Base-by-base conservation (phyloP, 768 basidiomycete genomes). In the Pseudohyphozyma bogoriensis region DNA sequence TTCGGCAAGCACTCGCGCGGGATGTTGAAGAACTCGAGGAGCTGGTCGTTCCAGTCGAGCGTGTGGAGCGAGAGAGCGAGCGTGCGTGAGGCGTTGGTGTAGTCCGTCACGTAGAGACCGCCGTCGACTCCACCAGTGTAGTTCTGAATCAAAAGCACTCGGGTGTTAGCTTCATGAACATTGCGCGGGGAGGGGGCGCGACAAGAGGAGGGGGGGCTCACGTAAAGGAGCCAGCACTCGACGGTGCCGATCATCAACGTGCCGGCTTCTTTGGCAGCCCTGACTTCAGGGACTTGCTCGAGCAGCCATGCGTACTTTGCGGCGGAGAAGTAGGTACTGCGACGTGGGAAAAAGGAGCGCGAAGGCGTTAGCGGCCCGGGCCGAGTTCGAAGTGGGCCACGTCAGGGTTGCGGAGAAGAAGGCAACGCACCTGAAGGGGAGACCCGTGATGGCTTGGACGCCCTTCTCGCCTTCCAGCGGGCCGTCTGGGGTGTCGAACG, bases 261-360 rank as follows among this genome's bases (percentile, higher is more conserved):
- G 73, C 89, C 89, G 39, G 80, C 75, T 40, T 85, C 82, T 70
- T 91, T 85, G 0, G 95, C 92, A 45, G 80, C 78, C 36, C 78
- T 74, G 56, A 97, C 89, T 33, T 83, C 81, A 5, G 80, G 78
- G 70, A 85, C 75, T 71, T 96, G 83, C 72, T 93, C 87, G 63
- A 93, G 82, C 86, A 99, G 89, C 93, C 93, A 99, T 47, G 87
- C 82, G 64, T 95, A 79, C 76, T 96, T 97, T 73, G 95, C 85
- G 31, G 64, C 64, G 28, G 92, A 95, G 76, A 99, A 99, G 76
- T 99, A 99, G 0, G 93, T 97, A 32, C 66, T 60, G 26, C 18
- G n/a, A n/a, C n/a, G n/a, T n/a, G n/a, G n/a, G 51, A 29, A n/a
- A n/a, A n/a, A n/a, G n/a, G n/a, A n/a, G n/a, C n/a, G n/a, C n/a